Conservation (phyloP, 2,329 filamentous ascomycete genomes). For the Venturia asperata region DNA sequence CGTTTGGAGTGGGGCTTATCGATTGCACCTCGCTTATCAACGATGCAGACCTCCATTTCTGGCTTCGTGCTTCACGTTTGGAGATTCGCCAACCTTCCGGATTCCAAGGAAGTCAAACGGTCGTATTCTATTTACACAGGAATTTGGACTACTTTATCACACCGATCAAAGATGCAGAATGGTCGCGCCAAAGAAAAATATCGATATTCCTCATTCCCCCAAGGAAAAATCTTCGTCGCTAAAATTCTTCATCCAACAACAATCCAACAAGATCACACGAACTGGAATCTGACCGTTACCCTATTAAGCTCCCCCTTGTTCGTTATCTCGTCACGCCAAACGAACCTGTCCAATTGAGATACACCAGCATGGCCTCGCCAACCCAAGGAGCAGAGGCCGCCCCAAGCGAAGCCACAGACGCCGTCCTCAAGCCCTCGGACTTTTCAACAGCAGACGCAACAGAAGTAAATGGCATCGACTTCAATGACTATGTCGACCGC, state of each 20-base stretch:
- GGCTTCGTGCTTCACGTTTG: neutral
- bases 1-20: neutral
- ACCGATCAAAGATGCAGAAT: neutral
- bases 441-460: slow-evolving; percentile 72
- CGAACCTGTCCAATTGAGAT: neutral
- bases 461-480: slow-evolving; percentile 85
- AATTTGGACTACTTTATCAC: neutral
- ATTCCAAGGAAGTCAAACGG: neutral
- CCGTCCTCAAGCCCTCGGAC: slow-evolving; percentile 77
- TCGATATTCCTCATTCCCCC: neutral
- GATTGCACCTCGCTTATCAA: neutral
- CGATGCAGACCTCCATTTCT: neutral
- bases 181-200: neutral
- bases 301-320: neutral
- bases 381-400: slow-evolving; percentile 10
- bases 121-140: neutral
- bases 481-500: slow-evolving; percentile 67
- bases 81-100: neutral
- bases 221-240: neutral
- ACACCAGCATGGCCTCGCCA: neutral
- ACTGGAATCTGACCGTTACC: neutral
- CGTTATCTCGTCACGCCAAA: neutral
- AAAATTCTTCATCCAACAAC: neutral
- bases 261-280: neutral
- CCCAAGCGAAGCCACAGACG: slow-evolving; percentile 50